Evolutionary conservation across 805 yeast genomes (phyloP).

Genomic region (Suhomyces tanzawaensis): DNA sequence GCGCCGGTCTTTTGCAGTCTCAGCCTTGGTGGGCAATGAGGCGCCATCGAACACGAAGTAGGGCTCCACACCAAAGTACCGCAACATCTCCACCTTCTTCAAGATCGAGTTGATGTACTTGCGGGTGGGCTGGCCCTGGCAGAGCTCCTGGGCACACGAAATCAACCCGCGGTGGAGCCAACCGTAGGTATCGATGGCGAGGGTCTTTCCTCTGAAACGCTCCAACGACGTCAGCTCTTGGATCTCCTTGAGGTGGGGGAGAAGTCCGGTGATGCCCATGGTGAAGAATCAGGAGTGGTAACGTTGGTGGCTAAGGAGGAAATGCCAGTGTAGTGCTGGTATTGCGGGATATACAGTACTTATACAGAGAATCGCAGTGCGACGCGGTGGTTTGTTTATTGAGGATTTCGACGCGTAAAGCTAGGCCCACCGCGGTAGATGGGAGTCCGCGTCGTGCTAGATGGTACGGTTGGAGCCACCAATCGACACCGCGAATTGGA

Average conservation of each 20-base stretch:
- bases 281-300: neutral
- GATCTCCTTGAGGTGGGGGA: conserved; percentile 74
- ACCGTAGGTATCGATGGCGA: conserved; percentile 95
- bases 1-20: conserved; percentile 66
- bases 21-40: conserved; percentile 71
- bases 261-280: conserved; percentile 85
- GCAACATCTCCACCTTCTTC: conserved; percentile 64
- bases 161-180: conserved; percentile 91
- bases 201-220: conserved; percentile 64
- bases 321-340: neutral
- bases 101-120: conserved; percentile 68
- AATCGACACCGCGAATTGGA: conserved; percentile 37
- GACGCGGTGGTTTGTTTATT: too few relatives aligned
- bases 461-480: conserved; percentile 33
- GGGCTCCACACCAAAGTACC: conserved; percentile 69
- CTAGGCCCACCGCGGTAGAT: too few relatives aligned
- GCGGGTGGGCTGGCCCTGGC: conserved; percentile 66
- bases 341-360: too few relatives aligned
- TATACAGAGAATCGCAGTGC: too few relatives aligned
- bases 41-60: conserved; percentile 95
- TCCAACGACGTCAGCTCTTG: conserved; percentile 59
- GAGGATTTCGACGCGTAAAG: too few relatives aligned
- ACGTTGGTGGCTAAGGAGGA: neutral
- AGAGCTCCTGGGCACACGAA: conserved; percentile 80
- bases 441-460: too few relatives aligned